Conservation (phyloP, 768 basidiomycete genomes). For the Amanita exitialis region DNA sequence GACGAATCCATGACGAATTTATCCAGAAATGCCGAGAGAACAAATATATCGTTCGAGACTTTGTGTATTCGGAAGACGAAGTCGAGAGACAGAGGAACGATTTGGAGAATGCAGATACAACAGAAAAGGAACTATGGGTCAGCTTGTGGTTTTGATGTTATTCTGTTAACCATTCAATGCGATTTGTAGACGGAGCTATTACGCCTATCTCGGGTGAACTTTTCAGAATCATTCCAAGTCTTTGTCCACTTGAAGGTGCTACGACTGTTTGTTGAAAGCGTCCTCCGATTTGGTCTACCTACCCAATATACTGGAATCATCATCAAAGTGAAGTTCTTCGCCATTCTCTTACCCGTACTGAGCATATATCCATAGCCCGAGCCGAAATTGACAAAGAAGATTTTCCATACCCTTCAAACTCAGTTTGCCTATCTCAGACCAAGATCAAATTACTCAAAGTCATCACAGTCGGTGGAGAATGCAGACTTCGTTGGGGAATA, state of each 20-base stretch:
- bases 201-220: constrained; percentile 85
- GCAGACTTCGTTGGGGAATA: constrained; percentile 88
- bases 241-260: constrained; percentile 90
- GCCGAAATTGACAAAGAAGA: constrained; percentile 72
- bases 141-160: constrained; percentile 14
- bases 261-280: constrained; percentile 89
- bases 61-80: constrained; percentile 77
- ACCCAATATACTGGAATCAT: constrained; percentile 79
- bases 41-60: constrained; percentile 94
- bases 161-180: not conserved
- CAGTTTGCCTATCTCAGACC: constrained; percentile 79
- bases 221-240: constrained; percentile 93
- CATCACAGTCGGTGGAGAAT: constrained; percentile 28
- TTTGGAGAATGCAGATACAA: constrained; percentile 63
- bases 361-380: constrained; percentile 55
- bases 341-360: not conserved
- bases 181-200: constrained; percentile 74
- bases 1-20: constrained; percentile 86
- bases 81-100: constrained; percentile 76
- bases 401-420: constrained; percentile 56
- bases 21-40: constrained; percentile 90
- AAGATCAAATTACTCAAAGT: constrained; percentile 44
- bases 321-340: constrained; percentile 49
- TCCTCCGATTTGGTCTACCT: constrained; percentile 90
- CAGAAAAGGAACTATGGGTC: constrained; percentile 98